Percentiles rank a stretch among this genome's conserved stretches.
Conservation (phyloP, 1,139 yeast genomes). For the Sugiyamaella pinicola region DNA sequence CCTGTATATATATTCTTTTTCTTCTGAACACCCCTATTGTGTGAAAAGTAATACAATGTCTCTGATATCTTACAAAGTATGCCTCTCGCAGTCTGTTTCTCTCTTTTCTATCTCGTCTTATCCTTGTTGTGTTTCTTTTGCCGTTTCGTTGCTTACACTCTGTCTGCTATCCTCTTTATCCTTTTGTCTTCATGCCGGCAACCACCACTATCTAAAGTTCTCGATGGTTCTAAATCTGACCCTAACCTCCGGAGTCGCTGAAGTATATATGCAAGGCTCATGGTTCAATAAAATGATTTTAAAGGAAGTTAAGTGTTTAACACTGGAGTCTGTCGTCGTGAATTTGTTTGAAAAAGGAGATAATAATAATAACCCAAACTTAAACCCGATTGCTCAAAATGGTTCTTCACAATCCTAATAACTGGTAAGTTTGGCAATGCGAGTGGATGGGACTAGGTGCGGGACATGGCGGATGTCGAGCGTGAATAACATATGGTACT, state of each 20-base stretch:
- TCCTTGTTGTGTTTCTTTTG: no score
- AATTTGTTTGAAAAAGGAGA: neutral
- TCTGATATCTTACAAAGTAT: no score
- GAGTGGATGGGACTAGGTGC: neutral
- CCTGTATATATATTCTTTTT: no score
- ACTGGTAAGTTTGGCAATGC: constrained; percentile 47
- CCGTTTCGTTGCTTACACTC: neutral
- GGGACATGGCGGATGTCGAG: neutral
- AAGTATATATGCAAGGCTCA: neutral
- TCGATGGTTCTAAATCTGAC: constrained; percentile 15
- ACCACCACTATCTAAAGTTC: constrained; percentile 2
- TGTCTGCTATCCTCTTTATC: neutral
- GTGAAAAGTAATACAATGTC: no score
- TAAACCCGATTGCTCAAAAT: no score
- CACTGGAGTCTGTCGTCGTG: neutral
- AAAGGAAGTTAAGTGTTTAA: neutral
- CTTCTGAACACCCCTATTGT: no score
- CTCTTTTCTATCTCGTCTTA: no score
- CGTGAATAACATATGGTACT: neutral
- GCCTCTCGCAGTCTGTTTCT: no score
- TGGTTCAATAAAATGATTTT: neutral
- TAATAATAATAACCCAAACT: no score
- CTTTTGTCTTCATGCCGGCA: neutral
- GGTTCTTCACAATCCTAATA: constrained; percentile 76
- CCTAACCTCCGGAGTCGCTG: constrained; percentile 13